phyloP scores from a whole-genome alignment of 306 rosid species.

The Medicago truncatula region MtrunA17r5.0-ANR NC_053043.1:12369001-12369500 shows the following conservation, averaged over 20 bases:
- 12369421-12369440: too few relatives aligned
- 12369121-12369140: conserved; percentile 36
- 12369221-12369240: conserved; percentile 40
- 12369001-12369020: conserved; percentile 35
- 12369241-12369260: conserved; percentile 40
- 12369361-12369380: background rate
- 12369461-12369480: too few relatives aligned
- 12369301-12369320: conserved; percentile 40
- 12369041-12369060: conserved; percentile 38
- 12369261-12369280: conserved; percentile 41
- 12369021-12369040: conserved; percentile 40
- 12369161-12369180: conserved; percentile 16
- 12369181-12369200: conserved; percentile 16
- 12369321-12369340: conserved; percentile 20
- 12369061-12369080: conserved; percentile 38
- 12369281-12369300: conserved; percentile 20
- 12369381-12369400: background rate
- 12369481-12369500: too few relatives aligned
- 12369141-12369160: conserved; percentile 27
- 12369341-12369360: conserved; percentile 22
- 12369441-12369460: too few relatives aligned
- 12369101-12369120: conserved; percentile 11
- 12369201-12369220: conserved; percentile 20
- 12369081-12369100: conserved; percentile 16
- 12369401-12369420: background rate